Evolutionary conservation across 352 stramenopile species (phyloP).

Genomic region (Elongisporangium prolatum): DNA sequence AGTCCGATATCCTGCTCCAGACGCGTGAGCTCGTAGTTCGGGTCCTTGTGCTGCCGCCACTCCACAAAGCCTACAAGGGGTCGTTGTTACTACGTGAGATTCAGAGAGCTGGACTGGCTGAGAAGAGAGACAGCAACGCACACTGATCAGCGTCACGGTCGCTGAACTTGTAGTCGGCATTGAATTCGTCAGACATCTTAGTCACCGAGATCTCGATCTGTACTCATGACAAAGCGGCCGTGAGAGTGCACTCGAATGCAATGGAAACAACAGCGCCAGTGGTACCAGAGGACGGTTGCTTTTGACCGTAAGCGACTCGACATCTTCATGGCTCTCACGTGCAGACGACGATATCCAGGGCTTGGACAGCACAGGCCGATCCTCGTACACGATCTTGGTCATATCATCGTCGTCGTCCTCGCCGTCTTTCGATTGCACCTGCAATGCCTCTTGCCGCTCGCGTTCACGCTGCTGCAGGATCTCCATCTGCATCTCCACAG

Average conservation of each 20-base stretch:
- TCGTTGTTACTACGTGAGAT: too few relatives aligned
- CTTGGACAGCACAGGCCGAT: conserved; percentile 59
- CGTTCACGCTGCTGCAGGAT: conserved; percentile 44
- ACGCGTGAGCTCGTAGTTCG: conserved; percentile 74
- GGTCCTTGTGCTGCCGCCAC: conserved; percentile 80
- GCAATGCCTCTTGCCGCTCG: conserved; percentile 37
- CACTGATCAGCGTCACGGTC: conserved; percentile 76
- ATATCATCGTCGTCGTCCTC: conserved; percentile 43
- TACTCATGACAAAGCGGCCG: not conserved
- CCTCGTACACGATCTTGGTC: conserved; percentile 65
- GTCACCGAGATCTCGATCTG: conserved; percentile 76
- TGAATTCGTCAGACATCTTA: conserved; percentile 79
- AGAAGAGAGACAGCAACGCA: conserved; percentile 11
- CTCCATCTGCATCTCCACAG: conserved; percentile 64
- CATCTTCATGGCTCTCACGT: conserved; percentile 60
- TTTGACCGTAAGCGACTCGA: conserved; percentile 53
- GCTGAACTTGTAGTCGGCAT: conserved; percentile 83
- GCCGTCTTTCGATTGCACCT: conserved; percentile 27
- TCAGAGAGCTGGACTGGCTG: not conserved
- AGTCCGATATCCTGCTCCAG: conserved; percentile 76
- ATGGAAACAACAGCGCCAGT: not conserved
- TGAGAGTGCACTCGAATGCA: not conserved
- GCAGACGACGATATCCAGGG: conserved; percentile 45
- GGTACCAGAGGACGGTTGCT: conserved; percentile 35
- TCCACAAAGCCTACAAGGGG: conserved; percentile 66